Evolutionary conservation across 257 asterid genomes (phyloP), one percentile per base, ranked within the genome.

Genomic region (Solanum microdontum): DNA sequence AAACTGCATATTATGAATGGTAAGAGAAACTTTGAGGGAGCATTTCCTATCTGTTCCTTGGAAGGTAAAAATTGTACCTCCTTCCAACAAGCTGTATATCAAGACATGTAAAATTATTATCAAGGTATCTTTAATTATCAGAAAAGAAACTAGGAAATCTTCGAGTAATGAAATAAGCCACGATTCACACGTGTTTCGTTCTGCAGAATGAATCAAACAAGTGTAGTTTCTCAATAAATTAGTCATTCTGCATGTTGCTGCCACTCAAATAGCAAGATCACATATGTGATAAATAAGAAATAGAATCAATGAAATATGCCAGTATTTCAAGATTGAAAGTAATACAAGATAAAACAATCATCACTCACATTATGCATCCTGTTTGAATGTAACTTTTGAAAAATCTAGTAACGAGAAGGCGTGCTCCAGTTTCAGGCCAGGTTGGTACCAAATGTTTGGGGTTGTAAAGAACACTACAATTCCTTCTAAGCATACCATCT

Each of bases 351-450:
- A 32, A 39, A 77, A 24, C 62, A n/a, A 77, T 7, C 84, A 77
- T 24, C 64, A 92, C 98, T 94, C 91, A 97, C 99, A 89, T 94
- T 70, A 97, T 84, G 86, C 90, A 84, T 36, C 99, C 98, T 0
- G 93, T 93, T 60, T 91, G 86, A 60, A 95, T 94, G 84, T 92
- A 94, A 48, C 88, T 80, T 64, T 84, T 89, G 37, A 97, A 93
- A 88, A 94, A 97, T 88, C 92, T 84, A 28, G 95, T 92, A 33
- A 94, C 96, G 8, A 97, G 93, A 84, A 91, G 40, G 36, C 97
- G 96, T 11, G 98, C 99, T 84, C 98, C 98, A 0, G 92, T 90
- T 90, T 94, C 94, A 37, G 89, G 89, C 99, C 96, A 97, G 13
- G 99, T 90, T 3, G 93, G 94, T 40, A 93, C 96, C 98, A 94